phyloP scores from a whole-genome alignment of 371 early-diverging fungal species.

The Rhizomucor miehei region DNA sequence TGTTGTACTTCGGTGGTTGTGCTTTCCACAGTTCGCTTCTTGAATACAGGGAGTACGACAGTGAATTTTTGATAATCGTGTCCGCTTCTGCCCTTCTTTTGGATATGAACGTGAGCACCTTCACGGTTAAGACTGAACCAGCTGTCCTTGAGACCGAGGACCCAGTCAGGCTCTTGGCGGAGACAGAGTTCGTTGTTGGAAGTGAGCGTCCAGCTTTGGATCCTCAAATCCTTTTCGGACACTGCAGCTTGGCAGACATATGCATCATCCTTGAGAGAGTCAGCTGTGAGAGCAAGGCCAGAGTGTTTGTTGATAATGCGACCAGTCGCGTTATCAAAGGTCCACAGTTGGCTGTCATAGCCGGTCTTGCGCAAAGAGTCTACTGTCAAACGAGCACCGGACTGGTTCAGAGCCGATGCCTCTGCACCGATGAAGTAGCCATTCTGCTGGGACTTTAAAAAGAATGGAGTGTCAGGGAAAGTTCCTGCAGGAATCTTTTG shows the following conservation, averaged over 20 bases:
- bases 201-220: slow-evolving; percentile 37
- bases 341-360: slow-evolving; percentile 54
- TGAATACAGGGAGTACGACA: slow-evolving; percentile 42
- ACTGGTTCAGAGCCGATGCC: slow-evolving; percentile 10
- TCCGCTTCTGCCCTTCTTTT: slow-evolving; percentile 23
- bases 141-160: slow-evolving; percentile 51
- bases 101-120: slow-evolving; percentile 42
- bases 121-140: slow-evolving; percentile 39
- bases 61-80: slow-evolving; percentile 31
- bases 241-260: slow-evolving; percentile 35
- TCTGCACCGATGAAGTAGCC: slow-evolving; percentile 37
- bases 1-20: slow-evolving; percentile 14
- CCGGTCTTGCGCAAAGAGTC: slow-evolving; percentile 28
- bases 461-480: slow-evolving; percentile 40
- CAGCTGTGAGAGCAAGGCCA: slow-evolving; percentile 48
- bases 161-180: slow-evolving; percentile 33
- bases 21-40: slow-evolving; percentile 16
- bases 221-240: slow-evolving; percentile 14
- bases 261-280: slow-evolving; percentile 42
- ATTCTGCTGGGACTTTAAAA: slow-evolving; percentile 35
- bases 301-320: slow-evolving; percentile 48
- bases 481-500: slow-evolving; percentile 25
- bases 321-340: slow-evolving; percentile 33
- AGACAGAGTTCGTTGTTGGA: slow-evolving; percentile 38
- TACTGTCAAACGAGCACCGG: slow-evolving; percentile 29